Evolutionary conservation across 2,329 filamentous ascomycete genomes (phyloP), one percentile per base, ranked within the genome.

Genomic region (Phialophora tarda): DNA sequence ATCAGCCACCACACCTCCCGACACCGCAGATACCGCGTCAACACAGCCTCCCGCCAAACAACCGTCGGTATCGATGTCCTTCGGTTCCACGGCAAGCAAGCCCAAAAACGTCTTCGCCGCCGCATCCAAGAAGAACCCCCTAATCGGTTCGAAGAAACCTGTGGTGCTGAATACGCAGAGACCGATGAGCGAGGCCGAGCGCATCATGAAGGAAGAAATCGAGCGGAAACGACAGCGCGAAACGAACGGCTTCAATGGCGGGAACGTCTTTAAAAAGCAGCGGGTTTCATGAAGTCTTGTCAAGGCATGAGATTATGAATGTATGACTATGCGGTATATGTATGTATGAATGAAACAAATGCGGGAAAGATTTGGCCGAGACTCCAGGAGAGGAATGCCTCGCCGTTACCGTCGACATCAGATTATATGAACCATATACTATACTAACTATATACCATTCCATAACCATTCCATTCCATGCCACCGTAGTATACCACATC

Each of bases 121-220:
- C 10, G 79, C 79, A 2, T 81, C 78, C 28, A 88, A 86, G 76
- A 93, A 92, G 80, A 94, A 93, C 70, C 62, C 70, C 14, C 88
- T 89, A 0, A 80, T 92, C 1, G 84, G 85, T 1, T 80, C 84
- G 2, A 92, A 92, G 78, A 92, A 91, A 76, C 79, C 86, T 3
- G 75, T 77, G 23, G 76, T 78, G 63, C 87, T 87, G 68, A 85
- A 85, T 62, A 88, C 88, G 1, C 92, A 91, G 82, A 95, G 91
- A 74, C 77, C 76, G 74, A 94, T 96, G 86, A 94, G 91, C 73
- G 92, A 96, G 75, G 90, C 89, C 2, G 92, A 94, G 78, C 85
- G 90, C 61, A 96, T 95, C 74, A 97, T 96, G 93, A 91, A 90
- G 77, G 89, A 91, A 73, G 91, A 93, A 75, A 84, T 92, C 78